phyloP scores from a whole-genome alignment of 2,329 filamentous ascomycete species.

The Colletotrichum sojae region DNA sequence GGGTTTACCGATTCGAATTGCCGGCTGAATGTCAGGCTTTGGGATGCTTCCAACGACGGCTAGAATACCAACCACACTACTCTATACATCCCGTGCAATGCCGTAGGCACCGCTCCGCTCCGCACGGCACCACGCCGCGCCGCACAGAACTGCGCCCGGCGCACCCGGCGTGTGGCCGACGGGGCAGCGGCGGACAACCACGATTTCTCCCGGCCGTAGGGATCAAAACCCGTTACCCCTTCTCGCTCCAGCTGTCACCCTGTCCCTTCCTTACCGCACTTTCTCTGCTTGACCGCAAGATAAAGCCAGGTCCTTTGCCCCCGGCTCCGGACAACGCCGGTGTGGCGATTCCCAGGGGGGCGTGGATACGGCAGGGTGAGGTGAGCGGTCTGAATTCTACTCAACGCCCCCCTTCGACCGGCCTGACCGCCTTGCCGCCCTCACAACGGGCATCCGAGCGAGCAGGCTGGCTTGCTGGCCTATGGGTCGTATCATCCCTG shows the following conservation, averaged over 20 bases:
- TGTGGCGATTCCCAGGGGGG: conserved; percentile 1
- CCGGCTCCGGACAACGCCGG: conserved; percentile 4
- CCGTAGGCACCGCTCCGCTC: not conserved
- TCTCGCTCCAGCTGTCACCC: not conserved
- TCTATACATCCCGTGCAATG: not conserved
- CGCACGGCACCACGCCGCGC: conserved; percentile 2
- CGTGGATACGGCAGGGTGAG: not conserved
- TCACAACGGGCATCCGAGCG: conserved; percentile 12
- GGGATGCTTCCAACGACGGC: not conserved
- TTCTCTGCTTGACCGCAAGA: conserved; percentile 3
- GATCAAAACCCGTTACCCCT: not conserved
- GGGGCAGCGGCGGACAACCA: conserved; percentile 11
- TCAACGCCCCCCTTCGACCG: not conserved
- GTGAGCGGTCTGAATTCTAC: conserved; percentile 19
- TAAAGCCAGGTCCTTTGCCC: not conserved
- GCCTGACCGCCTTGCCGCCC: conserved; percentile 18
- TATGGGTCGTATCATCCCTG: not conserved
- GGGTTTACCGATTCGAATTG: too few species aligned
- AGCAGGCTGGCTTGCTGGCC: not conserved
- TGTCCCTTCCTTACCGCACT: not conserved
- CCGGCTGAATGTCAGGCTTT: too few species aligned
- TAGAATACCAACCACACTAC: not conserved
- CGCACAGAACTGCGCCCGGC: not conserved
- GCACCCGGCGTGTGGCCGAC: conserved; percentile 3
- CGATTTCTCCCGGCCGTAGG: conserved; percentile 19